These are phyloP conservation scores for Xylariaceae sp. DNA, from an alignment of 2,329 filamentous ascomycete species.

Conservation along the genomic window DNA sequence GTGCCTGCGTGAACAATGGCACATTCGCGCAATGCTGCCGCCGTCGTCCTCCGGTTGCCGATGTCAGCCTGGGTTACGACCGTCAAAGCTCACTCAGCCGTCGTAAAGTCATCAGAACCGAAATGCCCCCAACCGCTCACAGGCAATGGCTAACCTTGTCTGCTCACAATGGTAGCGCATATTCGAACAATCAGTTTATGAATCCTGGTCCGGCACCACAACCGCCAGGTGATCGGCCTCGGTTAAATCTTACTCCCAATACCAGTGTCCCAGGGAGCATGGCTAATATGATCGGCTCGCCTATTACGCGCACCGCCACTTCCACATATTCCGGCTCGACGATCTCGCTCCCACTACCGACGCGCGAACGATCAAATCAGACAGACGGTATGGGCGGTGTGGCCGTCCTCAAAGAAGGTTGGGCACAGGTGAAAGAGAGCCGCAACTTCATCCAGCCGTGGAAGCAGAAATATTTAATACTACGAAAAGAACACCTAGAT, in stretches of 20 bases:
- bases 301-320: conserved; percentile 61
- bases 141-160: conserved; percentile 11
- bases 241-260: conserved; percentile 74
- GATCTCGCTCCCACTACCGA: conserved; percentile 62
- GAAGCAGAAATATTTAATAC: conserved; percentile 88
- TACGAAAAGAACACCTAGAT: conserved; percentile 89
- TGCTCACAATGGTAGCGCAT: conserved; percentile 42
- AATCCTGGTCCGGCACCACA: conserved; percentile 93
- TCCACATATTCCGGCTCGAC: conserved; percentile 68
- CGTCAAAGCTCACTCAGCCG: background rate
- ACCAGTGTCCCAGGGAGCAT: conserved; percentile 73
- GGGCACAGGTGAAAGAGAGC: conserved; percentile 86
- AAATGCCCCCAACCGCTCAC: background rate
- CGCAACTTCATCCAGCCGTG: conserved; percentile 76
- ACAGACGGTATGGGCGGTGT: conserved; percentile 63
- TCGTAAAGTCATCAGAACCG: background rate
- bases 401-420: conserved; percentile 74
- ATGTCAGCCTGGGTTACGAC: background rate
- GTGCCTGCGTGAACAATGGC: background rate
- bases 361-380: conserved; percentile 55
- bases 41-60: background rate
- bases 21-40: conserved; percentile 5
- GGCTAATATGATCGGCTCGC: conserved; percentile 72
- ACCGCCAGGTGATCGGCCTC: conserved; percentile 78
- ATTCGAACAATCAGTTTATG: conserved; percentile 73